Percentiles rank a stretch among this genome's conserved stretches.
Evolutionary conservation across 2,329 filamentous ascomycete genomes (phyloP).

Genomic region (Claviceps sp.): DNA sequence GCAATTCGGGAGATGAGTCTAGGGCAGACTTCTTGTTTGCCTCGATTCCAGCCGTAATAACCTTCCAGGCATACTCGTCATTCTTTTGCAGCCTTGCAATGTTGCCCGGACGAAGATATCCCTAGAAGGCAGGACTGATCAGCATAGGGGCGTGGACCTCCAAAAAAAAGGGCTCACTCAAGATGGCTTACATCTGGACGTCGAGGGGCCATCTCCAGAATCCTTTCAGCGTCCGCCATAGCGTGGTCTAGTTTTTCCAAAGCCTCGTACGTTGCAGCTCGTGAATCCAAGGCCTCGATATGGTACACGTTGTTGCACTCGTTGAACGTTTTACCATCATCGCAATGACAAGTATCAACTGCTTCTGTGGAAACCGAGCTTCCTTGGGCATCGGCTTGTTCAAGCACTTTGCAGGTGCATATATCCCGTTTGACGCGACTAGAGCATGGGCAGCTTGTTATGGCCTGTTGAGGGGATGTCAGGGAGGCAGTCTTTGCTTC

Average conservation of each 20-base stretch:
- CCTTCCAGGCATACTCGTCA: slow-evolving; percentile 24
- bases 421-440: slow-evolving; percentile 18
- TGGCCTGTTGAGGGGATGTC: slow-evolving; percentile 16
- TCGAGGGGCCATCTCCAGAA: slow-evolving; percentile 28
- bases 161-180: no score
- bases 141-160: no score
- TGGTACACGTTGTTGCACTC: slow-evolving; percentile 26
- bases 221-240: slow-evolving; percentile 27
- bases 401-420: slow-evolving; percentile 14
- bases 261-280: slow-evolving; percentile 27
- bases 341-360: slow-evolving; percentile 24
- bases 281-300: slow-evolving; percentile 27
- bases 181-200: slow-evolving; percentile 22
- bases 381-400: slow-evolving; percentile 17
- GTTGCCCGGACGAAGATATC: slow-evolving; percentile 29
- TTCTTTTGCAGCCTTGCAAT: slow-evolving; percentile 24
- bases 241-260: slow-evolving; percentile 24
- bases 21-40: slow-evolving; percentile 14
- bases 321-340: slow-evolving; percentile 13
- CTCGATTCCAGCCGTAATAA: slow-evolving; percentile 26
- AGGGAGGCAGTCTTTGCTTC: background rate
- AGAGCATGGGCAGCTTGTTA: slow-evolving; percentile 22
- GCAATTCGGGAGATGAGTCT: slow-evolving; percentile 18
- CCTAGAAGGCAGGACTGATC: slow-evolving; percentile 13
- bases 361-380: slow-evolving; percentile 28